phyloP scores from a whole-genome alignment of 202 grass and related monocot species.

The Brachypodium distachyon region DNA sequence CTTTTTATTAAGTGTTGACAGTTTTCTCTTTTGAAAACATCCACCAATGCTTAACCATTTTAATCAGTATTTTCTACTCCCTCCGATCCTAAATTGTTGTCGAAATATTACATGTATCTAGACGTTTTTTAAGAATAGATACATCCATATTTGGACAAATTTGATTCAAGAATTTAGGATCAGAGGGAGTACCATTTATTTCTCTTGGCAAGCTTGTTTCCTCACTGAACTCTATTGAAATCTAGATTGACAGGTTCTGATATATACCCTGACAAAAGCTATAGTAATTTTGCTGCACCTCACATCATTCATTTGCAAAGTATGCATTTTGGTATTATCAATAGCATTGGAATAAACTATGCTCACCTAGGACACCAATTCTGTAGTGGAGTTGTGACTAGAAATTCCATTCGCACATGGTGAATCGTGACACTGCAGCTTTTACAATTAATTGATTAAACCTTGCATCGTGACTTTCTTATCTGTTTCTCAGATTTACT shows the following conservation, averaged over 20 bases:
- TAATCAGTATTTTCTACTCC: too few species aligned
- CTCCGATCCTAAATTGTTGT: too few species aligned
- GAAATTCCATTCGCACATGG: background rate
- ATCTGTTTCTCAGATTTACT: conserved; percentile 59
- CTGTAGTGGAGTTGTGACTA: background rate
- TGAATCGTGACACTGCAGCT: background rate
- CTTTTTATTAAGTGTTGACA: too few species aligned
- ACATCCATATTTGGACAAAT: too few species aligned
- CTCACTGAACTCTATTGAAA: background rate
- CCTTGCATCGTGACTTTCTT: background rate
- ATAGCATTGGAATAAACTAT: background rate
- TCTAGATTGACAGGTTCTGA: background rate
- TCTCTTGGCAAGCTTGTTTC: background rate
- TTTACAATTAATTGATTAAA: background rate
- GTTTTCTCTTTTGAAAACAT: too few species aligned
- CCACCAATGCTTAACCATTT: too few species aligned
- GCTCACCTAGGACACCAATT: background rate
- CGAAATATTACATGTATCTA: too few species aligned
- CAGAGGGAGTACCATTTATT: background rate
- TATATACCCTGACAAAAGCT: background rate
- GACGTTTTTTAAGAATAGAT: too few species aligned
- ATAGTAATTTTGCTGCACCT: background rate
- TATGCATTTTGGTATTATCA: background rate
- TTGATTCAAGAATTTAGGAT: too few species aligned
- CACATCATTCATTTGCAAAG: background rate